Conservation (phyloP, 768 basidiomycete genomes). For the Suillus plorans region DNA sequence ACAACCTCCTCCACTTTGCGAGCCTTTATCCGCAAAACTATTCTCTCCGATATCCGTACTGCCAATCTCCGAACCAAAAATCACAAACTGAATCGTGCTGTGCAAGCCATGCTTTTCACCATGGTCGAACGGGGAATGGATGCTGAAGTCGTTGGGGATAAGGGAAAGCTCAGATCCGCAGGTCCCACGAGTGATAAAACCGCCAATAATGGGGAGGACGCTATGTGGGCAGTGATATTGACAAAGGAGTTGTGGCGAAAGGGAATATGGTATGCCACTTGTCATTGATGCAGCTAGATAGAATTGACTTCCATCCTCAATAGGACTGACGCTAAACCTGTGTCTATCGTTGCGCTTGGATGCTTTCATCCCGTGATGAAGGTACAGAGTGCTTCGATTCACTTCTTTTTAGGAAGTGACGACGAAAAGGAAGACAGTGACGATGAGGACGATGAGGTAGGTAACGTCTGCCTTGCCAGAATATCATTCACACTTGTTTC, state of each 20-base stretch:
- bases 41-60: slow-evolving; percentile 88
- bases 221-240: slow-evolving; percentile 96
- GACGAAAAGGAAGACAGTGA: slow-evolving; percentile 73
- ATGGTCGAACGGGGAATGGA: slow-evolving; percentile 96
- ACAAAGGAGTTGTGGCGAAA: slow-evolving; percentile 95
- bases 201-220: slow-evolving; percentile 68
- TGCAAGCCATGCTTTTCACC: slow-evolving; percentile 92
- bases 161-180: slow-evolving; percentile 63
- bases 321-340: slow-evolving; percentile 89
- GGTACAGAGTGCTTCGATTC: slow-evolving; percentile 90
- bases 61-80: slow-evolving; percentile 89
- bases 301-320: not conserved
- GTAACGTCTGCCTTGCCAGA: slow-evolving; percentile 1
- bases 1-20: slow-evolving; percentile 86
- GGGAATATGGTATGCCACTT: slow-evolving; percentile 66
- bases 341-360: slow-evolving; percentile 87
- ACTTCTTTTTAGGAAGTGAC: slow-evolving; percentile 95
- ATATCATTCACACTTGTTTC: slow-evolving; percentile 14
- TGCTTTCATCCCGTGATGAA: slow-evolving; percentile 93
- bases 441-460: slow-evolving; percentile 58
- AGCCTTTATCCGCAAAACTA: slow-evolving; percentile 86
- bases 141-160: slow-evolving; percentile 77
- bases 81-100: slow-evolving; percentile 93
- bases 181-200: slow-evolving; percentile 39
- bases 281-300: not conserved